These are phyloP conservation scores for Elsinoe necatrix DNA, from an alignment of 2,329 filamentous ascomycete species.

Conservation along the genomic window DNA sequence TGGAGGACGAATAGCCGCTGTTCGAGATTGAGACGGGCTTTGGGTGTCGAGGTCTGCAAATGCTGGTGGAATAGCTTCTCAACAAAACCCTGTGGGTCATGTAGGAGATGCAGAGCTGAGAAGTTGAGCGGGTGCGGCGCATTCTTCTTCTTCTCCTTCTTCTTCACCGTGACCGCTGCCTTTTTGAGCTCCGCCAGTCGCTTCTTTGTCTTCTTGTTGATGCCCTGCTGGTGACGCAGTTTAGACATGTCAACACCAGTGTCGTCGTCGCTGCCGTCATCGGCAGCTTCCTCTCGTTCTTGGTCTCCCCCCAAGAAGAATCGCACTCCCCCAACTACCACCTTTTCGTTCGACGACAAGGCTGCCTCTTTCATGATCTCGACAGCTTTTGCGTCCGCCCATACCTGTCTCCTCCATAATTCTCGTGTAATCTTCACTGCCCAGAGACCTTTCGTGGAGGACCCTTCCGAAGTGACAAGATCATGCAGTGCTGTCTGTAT, in stretches of 20 bases:
- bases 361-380: slow-evolving; percentile 95
- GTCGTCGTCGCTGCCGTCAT: slow-evolving; percentile 81
- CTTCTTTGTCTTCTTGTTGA: slow-evolving; percentile 97
- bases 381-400: slow-evolving; percentile 91
- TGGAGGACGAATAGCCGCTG: slow-evolving; percentile 86
- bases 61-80: slow-evolving; percentile 87
- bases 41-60: slow-evolving; percentile 62
- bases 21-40: slow-evolving; percentile 76
- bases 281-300: slow-evolving; percentile 76
- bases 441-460: slow-evolving; percentile 84
- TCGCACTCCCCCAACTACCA: slow-evolving; percentile 73
- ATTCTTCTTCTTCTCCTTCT: slow-evolving; percentile 77
- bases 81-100: slow-evolving; percentile 90
- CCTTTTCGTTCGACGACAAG: slow-evolving; percentile 85
- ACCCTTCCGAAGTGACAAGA: slow-evolving; percentile 74
- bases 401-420: slow-evolving; percentile 92
- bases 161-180: slow-evolving; percentile 74
- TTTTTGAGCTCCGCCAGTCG: slow-evolving; percentile 68
- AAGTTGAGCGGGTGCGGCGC: slow-evolving; percentile 88
- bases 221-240: slow-evolving; percentile 73
- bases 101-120: slow-evolving; percentile 83
- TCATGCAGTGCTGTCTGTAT: slow-evolving; percentile 93
- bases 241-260: slow-evolving; percentile 66
- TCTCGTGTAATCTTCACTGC: slow-evolving; percentile 92
- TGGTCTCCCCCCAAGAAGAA: slow-evolving; percentile 97